A percentile compares a stretch with the other conserved stretches of the same genome.
phyloP scores from a whole-genome alignment of 192 early-diverging fungal genomes.

The Gamsiella multidivaricata region DNA sequence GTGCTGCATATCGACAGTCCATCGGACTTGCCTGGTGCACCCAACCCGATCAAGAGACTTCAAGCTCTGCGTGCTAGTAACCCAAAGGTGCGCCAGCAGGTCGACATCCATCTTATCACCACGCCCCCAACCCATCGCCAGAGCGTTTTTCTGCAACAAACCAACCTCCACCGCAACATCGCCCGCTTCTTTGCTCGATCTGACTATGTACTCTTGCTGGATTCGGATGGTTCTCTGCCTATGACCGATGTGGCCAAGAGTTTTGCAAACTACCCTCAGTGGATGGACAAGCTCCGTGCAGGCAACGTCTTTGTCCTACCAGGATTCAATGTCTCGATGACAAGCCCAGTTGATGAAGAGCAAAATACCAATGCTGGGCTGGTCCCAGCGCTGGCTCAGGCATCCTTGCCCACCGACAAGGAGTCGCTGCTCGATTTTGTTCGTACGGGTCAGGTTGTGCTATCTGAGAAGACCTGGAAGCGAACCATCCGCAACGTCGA shows the following conservation, averaged over 20 bases:
- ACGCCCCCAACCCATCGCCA: slow-evolving; percentile 43
- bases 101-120: slow-evolving; percentile 62
- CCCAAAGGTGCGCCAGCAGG: slow-evolving; percentile 49
- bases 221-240: slow-evolving; percentile 56
- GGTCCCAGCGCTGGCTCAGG: slow-evolving; percentile 24
- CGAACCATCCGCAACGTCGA: slow-evolving; percentile 60
- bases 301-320: slow-evolving; percentile 66
- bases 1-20: slow-evolving; percentile 57
- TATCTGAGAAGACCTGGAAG: slow-evolving; percentile 67
- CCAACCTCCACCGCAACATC: slow-evolving; percentile 58
- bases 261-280: slow-evolving; percentile 46
- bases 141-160: slow-evolving; percentile 37
- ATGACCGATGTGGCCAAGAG: slow-evolving; percentile 53
- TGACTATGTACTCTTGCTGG: slow-evolving; percentile 60
- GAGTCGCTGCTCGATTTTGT: slow-evolving; percentile 41
- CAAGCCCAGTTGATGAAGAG: background rate
- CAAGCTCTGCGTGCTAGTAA: slow-evolving; percentile 52
- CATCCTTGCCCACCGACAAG: slow-evolving; percentile 51
- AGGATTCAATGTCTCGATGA: slow-evolving; percentile 57
- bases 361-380: slow-evolving; percentile 16
- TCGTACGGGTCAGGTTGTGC: slow-evolving; percentile 36
- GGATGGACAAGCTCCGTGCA: slow-evolving; percentile 54
- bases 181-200: slow-evolving; percentile 61
- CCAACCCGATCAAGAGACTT: slow-evolving; percentile 31
- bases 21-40: slow-evolving; percentile 10